Base-by-base conservation (phyloP, 805 yeast species). In the Nakazawaea pomicola region DNA sequence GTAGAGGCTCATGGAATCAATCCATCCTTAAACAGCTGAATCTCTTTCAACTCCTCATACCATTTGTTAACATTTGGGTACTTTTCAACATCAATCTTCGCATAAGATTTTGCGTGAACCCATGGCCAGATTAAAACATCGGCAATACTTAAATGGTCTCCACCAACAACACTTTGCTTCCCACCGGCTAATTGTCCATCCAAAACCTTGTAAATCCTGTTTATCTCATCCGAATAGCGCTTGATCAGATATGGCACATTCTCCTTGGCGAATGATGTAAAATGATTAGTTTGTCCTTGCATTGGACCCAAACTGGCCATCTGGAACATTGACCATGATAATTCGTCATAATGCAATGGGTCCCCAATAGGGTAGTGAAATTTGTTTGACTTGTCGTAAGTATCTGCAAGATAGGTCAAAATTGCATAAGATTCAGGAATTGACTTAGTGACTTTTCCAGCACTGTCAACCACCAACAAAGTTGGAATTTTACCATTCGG, bases 401-500 rank as follows among this genome's bases (percentile, higher is more conserved):
- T 75, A 48, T 78, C 83, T 41, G 74, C 76, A 29, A 80, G 56
- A 54, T 78, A 80, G 44, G 65, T 58, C 57, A 81, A 54, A 46
- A 80, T 79, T 2, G 86, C 83, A 25, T 73, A 85, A 25, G 80
- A 67, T 58, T 80, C 86, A 49, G 70, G 69, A 19, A 81, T 53
- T 10, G 40, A 24, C 18, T 72, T 60, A 20, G 65, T 64, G 8
- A 55, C 55, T 29, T 70, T 56, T 4, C 78, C 80, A 4, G 68
- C 62, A 27, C 55, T 51, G 32, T 57, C 53, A 18, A 49, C 63
- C 45, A 66, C 69, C 1, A 63, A 62, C 28, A 81, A 56, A 0
- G 78, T 67, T 19, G 87, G 87, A 38, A 80, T 72, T 49, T 78
- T 63, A 4, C 87, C 86, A 50, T 80, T 78, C 16, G 81, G 79